These are phyloP conservation scores for Plasmodium cynomolgi DNA, from an alignment of 169 alveolate genomes.

Conservation along the genomic window DNA sequence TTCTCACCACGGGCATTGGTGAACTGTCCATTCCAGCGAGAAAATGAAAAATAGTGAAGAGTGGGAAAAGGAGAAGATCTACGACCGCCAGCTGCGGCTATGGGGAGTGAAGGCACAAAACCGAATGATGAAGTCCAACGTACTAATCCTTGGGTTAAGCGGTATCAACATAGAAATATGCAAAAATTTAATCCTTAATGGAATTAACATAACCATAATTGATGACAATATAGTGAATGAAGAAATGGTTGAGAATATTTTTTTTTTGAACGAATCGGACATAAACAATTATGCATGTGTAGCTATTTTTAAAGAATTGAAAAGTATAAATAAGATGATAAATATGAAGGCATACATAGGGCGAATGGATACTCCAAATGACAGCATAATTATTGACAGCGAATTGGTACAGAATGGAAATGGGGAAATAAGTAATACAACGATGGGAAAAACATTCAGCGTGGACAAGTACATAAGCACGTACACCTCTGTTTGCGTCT, in stretches of 20 bases:
- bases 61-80: conserved; percentile 70
- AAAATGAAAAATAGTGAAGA: conserved; percentile 46
- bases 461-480: conserved; percentile 18
- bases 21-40: background rate
- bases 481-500: conserved; percentile 72
- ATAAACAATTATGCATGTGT: conserved; percentile 28
- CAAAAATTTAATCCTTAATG: conserved; percentile 59
- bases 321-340: conserved; percentile 70
- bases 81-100: conserved; percentile 84
- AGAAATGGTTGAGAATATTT: conserved; percentile 80
- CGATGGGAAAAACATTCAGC: background rate
- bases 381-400: conserved; percentile 19
- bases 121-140: conserved; percentile 53
- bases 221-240: conserved; percentile 81
- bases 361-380: conserved; percentile 32
- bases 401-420: conserved; percentile 30
- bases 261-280: conserved; percentile 68
- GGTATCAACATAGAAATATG: conserved; percentile 64
- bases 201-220: conserved; percentile 74
- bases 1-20: background rate
- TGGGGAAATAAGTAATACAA: background rate
- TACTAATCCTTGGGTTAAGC: conserved; percentile 46
- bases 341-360: conserved; percentile 71
- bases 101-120: conserved; percentile 87
- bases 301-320: conserved; percentile 58